Conservation (phyloP, 805 yeast genomes). For the Suhomyces prunicola region DNA sequence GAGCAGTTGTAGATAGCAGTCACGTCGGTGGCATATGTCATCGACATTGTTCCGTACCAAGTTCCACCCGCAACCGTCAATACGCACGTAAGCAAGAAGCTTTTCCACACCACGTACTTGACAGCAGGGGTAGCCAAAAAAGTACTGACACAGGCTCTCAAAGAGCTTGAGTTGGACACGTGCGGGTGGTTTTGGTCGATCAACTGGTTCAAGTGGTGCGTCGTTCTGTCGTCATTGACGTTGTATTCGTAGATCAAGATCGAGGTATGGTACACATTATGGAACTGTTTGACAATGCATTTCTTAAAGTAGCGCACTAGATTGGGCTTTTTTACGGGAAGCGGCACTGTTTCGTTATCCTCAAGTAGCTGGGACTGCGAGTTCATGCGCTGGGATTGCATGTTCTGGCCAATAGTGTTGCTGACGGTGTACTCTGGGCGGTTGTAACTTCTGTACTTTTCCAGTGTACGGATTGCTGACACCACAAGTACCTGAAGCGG, state of each 20-base stretch:
- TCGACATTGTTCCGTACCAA: conserved; percentile 81
- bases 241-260: conserved; percentile 42
- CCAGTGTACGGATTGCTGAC: conserved; percentile 43
- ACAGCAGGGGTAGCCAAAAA: conserved; percentile 47
- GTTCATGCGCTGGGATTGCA: conserved; percentile 25
- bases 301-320: conserved; percentile 30
- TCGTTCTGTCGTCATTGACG: conserved; percentile 33
- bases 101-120: conserved; percentile 42
- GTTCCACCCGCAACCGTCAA: conserved; percentile 75
- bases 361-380: conserved; percentile 30
- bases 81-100: conserved; percentile 49
- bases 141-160: conserved; percentile 28
- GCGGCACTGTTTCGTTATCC: conserved; percentile 6
- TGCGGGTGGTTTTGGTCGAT: conserved; percentile 35
- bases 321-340: conserved; percentile 12
- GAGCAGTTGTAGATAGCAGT: conserved; percentile 90
- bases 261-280: conserved; percentile 43
- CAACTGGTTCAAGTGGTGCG: conserved; percentile 29
- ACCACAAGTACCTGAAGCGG: conserved; percentile 59
- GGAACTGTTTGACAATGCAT: conserved; percentile 39
- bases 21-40: conserved; percentile 79
- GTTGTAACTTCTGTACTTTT: conserved; percentile 19
- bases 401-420: conserved; percentile 23
- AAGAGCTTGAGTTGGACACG: conserved; percentile 30
- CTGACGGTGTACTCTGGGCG: conserved; percentile 8